phyloP scores from a whole-genome alignment of 257 asterid genomes.

The Prunella vulgaris region DNA sequence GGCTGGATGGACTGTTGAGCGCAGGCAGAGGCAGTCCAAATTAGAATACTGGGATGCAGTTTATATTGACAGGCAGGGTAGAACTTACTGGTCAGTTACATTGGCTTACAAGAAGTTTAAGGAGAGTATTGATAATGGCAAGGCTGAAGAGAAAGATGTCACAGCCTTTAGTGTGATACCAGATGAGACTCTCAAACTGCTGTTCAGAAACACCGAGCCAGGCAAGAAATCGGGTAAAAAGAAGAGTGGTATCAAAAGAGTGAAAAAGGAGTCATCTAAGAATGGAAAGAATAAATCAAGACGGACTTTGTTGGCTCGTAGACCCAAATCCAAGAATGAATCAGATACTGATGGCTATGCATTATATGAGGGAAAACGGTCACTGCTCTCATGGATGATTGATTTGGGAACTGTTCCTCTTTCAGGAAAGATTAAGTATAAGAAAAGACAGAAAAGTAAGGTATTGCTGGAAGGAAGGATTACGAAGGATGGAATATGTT shows the following conservation, averaged over 20 bases:
- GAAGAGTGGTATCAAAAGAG: conserved; percentile 27
- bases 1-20: conserved; percentile 85
- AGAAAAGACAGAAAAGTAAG: conserved; percentile 36
- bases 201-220: conserved; percentile 45
- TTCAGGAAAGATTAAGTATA: conserved; percentile 52
- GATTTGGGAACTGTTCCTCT: conserved; percentile 61
- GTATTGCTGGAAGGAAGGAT: conserved; percentile 55
- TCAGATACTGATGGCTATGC: conserved; percentile 41
- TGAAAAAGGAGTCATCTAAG: conserved; percentile 31
- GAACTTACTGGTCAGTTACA: conserved; percentile 79
- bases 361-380: conserved; percentile 54
- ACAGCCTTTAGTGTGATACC: conserved; percentile 63
- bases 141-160: conserved; percentile 43
- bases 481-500: conserved; percentile 67
- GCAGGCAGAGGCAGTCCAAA: conserved; percentile 51
- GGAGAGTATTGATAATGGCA: conserved; percentile 58
- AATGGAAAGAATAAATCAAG: conserved; percentile 32
- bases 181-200: conserved; percentile 51
- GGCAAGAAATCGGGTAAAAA: conserved; percentile 39
- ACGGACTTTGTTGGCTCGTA: conserved; percentile 63
- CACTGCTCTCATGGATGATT: conserved; percentile 86
- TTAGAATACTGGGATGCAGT: conserved; percentile 72
- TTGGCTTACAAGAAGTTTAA: conserved; percentile 70
- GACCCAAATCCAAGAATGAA: conserved; percentile 51
- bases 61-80: conserved; percentile 62